These are phyloP conservation scores for Cercophora sp. DNA, from an alignment of 495 filamentous ascomycete genomes.

Conservation along the genomic window DNA sequence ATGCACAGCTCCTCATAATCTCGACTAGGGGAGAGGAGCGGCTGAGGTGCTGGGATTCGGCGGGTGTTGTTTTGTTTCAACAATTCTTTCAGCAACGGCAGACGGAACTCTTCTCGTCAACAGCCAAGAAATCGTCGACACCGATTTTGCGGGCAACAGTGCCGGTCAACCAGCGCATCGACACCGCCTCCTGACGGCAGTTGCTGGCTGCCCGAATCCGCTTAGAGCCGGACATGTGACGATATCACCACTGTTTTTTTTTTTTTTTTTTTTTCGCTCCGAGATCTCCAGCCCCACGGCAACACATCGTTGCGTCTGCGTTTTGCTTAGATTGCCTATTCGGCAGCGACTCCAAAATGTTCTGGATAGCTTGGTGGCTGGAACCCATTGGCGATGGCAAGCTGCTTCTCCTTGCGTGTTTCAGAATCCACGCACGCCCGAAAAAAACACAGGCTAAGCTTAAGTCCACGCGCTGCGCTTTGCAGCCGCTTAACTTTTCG, in stretches of 20 bases:
- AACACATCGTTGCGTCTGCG: not conserved
- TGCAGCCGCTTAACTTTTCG: constrained; percentile 12
- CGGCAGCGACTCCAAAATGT: too few species aligned
- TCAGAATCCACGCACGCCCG: constrained; percentile 3
- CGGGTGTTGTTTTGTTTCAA: constrained; percentile 9
- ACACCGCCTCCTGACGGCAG: too few species aligned
- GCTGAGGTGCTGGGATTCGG: constrained; percentile 6
- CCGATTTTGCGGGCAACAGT: too few species aligned
- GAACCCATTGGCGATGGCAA: constrained; percentile 5
- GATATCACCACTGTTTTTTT: too few species aligned
- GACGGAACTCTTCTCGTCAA: too few species aligned
- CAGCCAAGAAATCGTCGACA: too few species aligned
- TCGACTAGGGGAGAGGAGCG: constrained; percentile 7
- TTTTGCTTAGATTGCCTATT: constrained; percentile 7
- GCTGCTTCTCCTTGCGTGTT: constrained; percentile 4
- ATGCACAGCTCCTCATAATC: constrained; percentile 15
- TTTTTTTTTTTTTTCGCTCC: too few species aligned
- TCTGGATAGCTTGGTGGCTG: too few species aligned
- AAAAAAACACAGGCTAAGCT: constrained; percentile 15
- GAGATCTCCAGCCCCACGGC: not conserved
- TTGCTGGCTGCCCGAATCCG: too few species aligned
- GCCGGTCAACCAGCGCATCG: too few species aligned
- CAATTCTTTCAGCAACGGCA: too few species aligned
- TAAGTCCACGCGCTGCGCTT: constrained; percentile 9
- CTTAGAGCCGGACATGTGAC: too few species aligned